Evolutionary conservation across 257 asterid genomes (phyloP), one percentile per base, ranked within the genome.

Genomic region (Solanum piurae): DNA sequence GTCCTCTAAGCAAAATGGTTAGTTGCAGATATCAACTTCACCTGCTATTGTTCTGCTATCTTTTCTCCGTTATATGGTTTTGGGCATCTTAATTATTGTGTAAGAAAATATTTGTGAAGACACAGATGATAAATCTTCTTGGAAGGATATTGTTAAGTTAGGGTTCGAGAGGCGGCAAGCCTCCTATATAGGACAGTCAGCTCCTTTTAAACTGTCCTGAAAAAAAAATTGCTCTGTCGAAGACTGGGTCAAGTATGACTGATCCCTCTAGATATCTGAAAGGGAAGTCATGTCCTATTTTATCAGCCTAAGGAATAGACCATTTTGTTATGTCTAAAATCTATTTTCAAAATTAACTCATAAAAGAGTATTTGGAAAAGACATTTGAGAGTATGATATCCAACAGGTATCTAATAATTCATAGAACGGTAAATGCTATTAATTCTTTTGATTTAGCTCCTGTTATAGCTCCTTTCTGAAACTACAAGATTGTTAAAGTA

Each of bases 1-100:
- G 82, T 84, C 89, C 95, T 86, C 77, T 52, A 60, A 89, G 80
- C 82, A 58, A 44, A 27, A 34, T 36, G 93, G 98, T 94, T 91
- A 89, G 95, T 88, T 75, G 60, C 72, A 36, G 34, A 64, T 88
- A 40, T 34, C 58, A 27, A 84, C 29, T 86, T 87, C 58, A 84
- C 12, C 83, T 36, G 84, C 71, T 73, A 42, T 36, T 72, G 44
- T 36, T n/a, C 46, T 83, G 46, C 84, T 27, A 84, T 46, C 21
- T 33, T 34, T 49, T 80, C 83, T 89, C 60, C 12, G 20, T 18
- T 64, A 71, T 74, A 29, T 36, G 46, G 38, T 46, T 42, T 34
- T 79, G 33, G 29, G 82, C 68, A 73, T 33, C 85, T 36, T 60
- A 82, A 66, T 60, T 44, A 52, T 37, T 38, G 12, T 88, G 42